Evolutionary conservation across 1,284 basidiomycete genomes (phyloP).

Genomic region (Sanghuangporus weigelae): DNA sequence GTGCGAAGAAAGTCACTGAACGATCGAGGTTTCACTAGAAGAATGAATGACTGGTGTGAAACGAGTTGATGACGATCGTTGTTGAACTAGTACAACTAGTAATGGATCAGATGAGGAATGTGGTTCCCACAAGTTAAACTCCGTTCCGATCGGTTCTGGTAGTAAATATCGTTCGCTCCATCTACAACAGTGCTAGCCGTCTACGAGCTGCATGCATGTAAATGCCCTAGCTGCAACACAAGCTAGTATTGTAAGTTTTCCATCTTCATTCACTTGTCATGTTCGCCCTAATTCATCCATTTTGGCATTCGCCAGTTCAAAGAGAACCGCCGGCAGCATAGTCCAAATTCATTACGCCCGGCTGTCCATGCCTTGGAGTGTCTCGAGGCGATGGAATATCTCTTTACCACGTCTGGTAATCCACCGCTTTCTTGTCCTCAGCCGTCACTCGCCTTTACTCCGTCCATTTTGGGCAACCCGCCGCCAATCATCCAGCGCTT

Average conservation of each 20-base stretch:
- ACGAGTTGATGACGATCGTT: too few relatives aligned
- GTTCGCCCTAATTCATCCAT: not conserved
- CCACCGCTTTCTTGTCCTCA: not conserved
- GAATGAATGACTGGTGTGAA: too few relatives aligned
- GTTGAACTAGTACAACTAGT: too few relatives aligned
- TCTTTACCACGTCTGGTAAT: slow-evolving; percentile 28
- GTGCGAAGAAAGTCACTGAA: too few relatives aligned
- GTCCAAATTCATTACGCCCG: slow-evolving; percentile 34
- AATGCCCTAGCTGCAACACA: not conserved
- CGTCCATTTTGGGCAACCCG: not conserved
- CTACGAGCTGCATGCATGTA: not conserved
- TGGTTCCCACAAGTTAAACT: too few relatives aligned
- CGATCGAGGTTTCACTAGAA: too few relatives aligned
- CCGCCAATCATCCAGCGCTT: not conserved
- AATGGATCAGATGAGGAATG: too few relatives aligned
- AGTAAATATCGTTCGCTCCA: too few relatives aligned
- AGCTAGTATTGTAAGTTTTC: not conserved
- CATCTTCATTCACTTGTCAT: not conserved
- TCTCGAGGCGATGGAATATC: slow-evolving; percentile 40
- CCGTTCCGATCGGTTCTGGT: too few relatives aligned
- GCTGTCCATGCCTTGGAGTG: slow-evolving; percentile 70
- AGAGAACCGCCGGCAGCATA: slow-evolving; percentile 29
- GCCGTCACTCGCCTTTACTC: not conserved
- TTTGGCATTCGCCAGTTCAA: slow-evolving; percentile 17
- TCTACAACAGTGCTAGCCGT: too few relatives aligned